Percentiles rank a stretch among this genome's conserved stretches.
These are phyloP conservation scores for Pleurozium schreberi DNA, from an alignment of 225 moss, liverwort and hornwort species.

Conservation along the genomic window DNA sequence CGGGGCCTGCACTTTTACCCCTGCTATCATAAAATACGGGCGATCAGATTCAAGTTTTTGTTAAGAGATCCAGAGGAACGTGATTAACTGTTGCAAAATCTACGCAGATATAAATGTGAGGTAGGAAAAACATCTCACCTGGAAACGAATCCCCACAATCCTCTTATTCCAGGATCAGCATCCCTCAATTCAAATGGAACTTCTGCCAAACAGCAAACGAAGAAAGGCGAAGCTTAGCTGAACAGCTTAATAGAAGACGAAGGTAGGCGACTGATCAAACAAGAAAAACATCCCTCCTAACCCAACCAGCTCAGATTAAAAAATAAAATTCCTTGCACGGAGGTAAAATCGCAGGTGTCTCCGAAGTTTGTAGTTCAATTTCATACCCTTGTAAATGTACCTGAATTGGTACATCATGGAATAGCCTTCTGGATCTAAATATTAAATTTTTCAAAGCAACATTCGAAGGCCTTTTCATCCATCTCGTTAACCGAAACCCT, in stretches of 20 bases:
- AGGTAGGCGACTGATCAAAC: not conserved
- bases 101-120: not conserved
- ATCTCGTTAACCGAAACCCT: not conserved
- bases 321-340: not conserved
- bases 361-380: not conserved
- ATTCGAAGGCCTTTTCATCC: not conserved
- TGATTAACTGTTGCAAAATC: not conserved
- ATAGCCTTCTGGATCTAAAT: not conserved
- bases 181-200: conserved; percentile 69
- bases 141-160: conserved; percentile 80
- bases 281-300: not conserved
- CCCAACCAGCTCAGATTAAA: not conserved
- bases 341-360: not conserved
- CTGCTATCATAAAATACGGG: conserved; percentile 16
- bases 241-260: not conserved
- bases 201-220: conserved; percentile 25
- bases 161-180: conserved; percentile 78
- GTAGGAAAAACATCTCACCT: conserved; percentile 16
- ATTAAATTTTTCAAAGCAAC: not conserved
- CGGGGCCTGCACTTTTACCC: conserved; percentile 61
- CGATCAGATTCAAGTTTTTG: not conserved
- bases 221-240: too few species aligned
- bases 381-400: not conserved
- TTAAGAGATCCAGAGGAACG: not conserved
- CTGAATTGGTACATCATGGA: not conserved